Evolutionary conservation across 805 yeast species (phyloP).

Genomic region (Lipomyces orientalis): DNA sequence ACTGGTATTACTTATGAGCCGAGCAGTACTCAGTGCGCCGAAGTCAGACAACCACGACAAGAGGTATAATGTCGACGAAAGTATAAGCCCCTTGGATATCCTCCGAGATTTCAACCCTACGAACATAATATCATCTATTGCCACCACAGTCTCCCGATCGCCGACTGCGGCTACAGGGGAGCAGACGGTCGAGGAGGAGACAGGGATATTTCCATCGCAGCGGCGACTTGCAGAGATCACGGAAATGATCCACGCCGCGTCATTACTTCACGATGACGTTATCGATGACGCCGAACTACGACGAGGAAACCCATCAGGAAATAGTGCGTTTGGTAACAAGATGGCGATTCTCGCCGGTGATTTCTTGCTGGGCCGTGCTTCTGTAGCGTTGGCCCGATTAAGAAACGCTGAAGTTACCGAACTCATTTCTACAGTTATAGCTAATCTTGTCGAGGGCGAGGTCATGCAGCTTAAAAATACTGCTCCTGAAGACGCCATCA

Average conservation of each 20-base stretch:
- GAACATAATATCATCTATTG: conserved; percentile 45
- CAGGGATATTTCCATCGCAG: conserved; percentile 87
- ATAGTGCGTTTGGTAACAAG: conserved; percentile 91
- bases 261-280: conserved; percentile 94
- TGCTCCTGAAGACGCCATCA: conserved; percentile 57
- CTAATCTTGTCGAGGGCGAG: conserved; percentile 97
- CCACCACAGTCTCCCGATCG: conserved; percentile 39
- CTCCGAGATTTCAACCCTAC: conserved; percentile 87
- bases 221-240: conserved; percentile 95
- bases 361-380: conserved; percentile 91
- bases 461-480: conserved; percentile 98
- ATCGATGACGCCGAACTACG: conserved; percentile 86
- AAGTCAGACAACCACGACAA: conserved; percentile 34
- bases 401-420: conserved; percentile 98
- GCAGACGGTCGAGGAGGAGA: conserved; percentile 18
- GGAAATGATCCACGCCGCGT: conserved; percentile 98
- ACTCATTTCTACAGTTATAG: conserved; percentile 91
- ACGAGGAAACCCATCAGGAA: conserved; percentile 89
- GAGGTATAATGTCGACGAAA: conserved; percentile 45
- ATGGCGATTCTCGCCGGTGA: conserved; percentile 99
- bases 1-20: conserved; percentile 79
- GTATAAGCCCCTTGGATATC: conserved; percentile 77
- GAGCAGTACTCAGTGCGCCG: conserved; percentile 63
- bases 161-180: neutral
- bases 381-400: conserved; percentile 90